Percentiles rank a stretch among this genome's conserved stretches.
phyloP scores from a whole-genome alignment of 768 basidiomycete genomes.

The Hysterangium stoloniferum region DNA sequence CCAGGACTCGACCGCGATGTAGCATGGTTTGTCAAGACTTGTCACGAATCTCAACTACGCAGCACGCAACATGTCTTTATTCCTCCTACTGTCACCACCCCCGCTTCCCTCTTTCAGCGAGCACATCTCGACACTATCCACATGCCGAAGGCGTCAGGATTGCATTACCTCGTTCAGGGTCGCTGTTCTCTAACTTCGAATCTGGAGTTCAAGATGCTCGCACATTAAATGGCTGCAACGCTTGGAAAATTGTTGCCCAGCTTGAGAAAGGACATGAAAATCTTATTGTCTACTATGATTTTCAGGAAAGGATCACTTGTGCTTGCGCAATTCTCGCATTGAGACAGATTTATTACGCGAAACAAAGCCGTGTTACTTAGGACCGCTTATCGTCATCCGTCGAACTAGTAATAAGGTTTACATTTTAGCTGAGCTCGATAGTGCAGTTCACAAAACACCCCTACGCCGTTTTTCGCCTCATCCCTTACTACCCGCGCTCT shows the following conservation, averaged over 20 bases:
- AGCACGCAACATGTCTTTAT: conserved; percentile 17
- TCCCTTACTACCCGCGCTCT: too few relatives aligned
- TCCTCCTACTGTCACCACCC: conserved; percentile 15
- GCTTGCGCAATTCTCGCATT: too few relatives aligned
- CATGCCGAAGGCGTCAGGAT: conserved; percentile 28
- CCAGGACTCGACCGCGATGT: conserved; percentile 17
- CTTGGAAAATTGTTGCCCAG: conserved; percentile 27
- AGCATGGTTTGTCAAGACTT: conserved; percentile 20
- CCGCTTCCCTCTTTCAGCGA: conserved; percentile 24
- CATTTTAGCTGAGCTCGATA: too few relatives aligned
- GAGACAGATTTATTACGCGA: too few relatives aligned
- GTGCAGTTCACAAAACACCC: too few relatives aligned
- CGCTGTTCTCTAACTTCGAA: conserved; percentile 27
- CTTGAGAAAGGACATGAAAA: too few relatives aligned
- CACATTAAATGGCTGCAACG: conserved; percentile 21
- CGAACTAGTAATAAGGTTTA: too few relatives aligned
- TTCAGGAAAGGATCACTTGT: too few relatives aligned
- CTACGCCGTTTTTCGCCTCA: too few relatives aligned
- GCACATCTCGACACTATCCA: conserved; percentile 34
- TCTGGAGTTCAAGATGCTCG: conserved; percentile 25
- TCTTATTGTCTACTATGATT: too few relatives aligned
- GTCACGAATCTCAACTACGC: conserved; percentile 31
- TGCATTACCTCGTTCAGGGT: conserved; percentile 30
- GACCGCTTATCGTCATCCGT: too few relatives aligned
- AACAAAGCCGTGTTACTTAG: too few relatives aligned